Evolutionary conservation across 768 basidiomycete genomes (phyloP).

Genomic region (Lyophyllum semitale): DNA sequence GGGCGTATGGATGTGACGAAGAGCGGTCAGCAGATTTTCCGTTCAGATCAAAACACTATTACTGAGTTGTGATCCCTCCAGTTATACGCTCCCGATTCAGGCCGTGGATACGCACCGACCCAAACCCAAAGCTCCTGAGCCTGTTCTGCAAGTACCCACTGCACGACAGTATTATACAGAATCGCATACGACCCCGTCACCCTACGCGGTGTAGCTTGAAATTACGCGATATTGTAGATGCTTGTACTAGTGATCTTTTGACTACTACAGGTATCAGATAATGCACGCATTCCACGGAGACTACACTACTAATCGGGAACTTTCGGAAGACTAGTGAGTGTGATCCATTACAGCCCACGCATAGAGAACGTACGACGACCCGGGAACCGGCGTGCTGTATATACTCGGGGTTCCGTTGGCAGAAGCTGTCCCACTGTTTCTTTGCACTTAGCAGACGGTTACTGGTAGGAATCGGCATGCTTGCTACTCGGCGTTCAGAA

Average conservation of each 20-base stretch:
- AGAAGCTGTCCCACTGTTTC: neutral
- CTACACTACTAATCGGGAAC: neutral
- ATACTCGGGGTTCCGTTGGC: neutral
- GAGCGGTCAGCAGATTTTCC: slow-evolving; percentile 64
- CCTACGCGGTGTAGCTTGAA: neutral
- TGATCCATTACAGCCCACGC: neutral
- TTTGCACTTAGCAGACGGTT: no score
- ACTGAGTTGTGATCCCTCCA: slow-evolving; percentile 25
- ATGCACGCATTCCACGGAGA: neutral
- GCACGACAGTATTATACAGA: slow-evolving; percentile 46
- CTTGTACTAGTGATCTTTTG: neutral
- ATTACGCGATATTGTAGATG: neutral
- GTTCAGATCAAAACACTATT: neutral
- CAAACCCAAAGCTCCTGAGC: slow-evolving; percentile 48
- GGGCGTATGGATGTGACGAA: slow-evolving; percentile 98
- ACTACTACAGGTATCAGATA: neutral
- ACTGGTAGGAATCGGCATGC: no score
- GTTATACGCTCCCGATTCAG: slow-evolving; percentile 85
- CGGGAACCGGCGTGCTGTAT: neutral
- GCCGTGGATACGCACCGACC: slow-evolving; percentile 94
- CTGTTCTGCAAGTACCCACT: slow-evolving; percentile 31
- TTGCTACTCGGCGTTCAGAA: no score
- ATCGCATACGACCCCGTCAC: neutral
- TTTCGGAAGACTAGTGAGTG: neutral
- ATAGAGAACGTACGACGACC: slow-evolving; percentile 3